These are phyloP conservation scores for Leccinum olivaceopallidum DNA, from an alignment of 768 basidiomycete species.

Conservation along the genomic window DNA sequence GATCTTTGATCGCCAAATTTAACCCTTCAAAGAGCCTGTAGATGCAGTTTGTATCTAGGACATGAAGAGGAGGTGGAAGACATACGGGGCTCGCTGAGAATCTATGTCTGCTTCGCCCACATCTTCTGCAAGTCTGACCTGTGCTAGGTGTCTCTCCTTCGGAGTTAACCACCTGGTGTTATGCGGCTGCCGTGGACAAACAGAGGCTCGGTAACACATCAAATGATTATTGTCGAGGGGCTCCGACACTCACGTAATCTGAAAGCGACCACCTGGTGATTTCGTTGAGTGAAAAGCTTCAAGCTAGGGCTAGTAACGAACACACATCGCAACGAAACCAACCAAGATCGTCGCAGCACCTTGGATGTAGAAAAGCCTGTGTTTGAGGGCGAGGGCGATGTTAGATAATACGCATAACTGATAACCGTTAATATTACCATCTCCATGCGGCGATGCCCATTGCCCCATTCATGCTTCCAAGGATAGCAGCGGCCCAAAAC, in stretches of 20 bases:
- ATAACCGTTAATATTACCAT: conserved; percentile 45
- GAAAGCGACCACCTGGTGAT: conserved; percentile 52
- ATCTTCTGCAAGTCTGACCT: conserved; percentile 58
- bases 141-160: conserved; percentile 54
- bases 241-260: conserved; percentile 48
- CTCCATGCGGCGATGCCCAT: conserved; percentile 70
- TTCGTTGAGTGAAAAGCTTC: background rate
- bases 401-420: background rate
- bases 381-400: background rate
- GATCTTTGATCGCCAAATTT: background rate
- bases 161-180: conserved; percentile 62
- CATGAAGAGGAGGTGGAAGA: conserved; percentile 1
- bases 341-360: conserved; percentile 30
- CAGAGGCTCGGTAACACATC: background rate
- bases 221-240: background rate
- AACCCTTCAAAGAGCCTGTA: conserved; percentile 17
- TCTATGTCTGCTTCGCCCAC: conserved; percentile 43
- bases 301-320: background rate
- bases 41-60: background rate
- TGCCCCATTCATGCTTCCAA: conserved; percentile 58
- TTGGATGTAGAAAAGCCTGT: background rate
- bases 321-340: conserved; percentile 54
- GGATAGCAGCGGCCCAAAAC: conserved; percentile 49
- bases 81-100: conserved; percentile 55
- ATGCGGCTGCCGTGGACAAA: conserved; percentile 41